Evolutionary conservation across 306 rosid species (phyloP).

Genomic region (apple (Malus domestica)): DNA sequence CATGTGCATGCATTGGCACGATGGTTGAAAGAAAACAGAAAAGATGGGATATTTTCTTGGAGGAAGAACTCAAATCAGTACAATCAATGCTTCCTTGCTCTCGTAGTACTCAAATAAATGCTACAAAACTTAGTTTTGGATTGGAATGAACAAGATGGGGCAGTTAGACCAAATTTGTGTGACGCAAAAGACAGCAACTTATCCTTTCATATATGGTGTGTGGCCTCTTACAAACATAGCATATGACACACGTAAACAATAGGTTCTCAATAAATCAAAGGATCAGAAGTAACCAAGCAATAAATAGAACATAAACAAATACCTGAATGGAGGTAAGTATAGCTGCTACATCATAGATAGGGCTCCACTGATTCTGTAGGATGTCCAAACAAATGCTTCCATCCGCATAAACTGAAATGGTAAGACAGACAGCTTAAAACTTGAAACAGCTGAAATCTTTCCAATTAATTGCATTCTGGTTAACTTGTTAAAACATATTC

Average conservation of each 20-base stretch:
- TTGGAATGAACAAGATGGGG: neutral
- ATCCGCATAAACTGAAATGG: conserved; percentile 85
- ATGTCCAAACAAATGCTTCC: conserved; percentile 98
- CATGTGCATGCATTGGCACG: neutral
- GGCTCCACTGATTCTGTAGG: conserved; percentile 97
- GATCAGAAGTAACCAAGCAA: conserved; percentile 7
- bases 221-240: neutral
- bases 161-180: neutral
- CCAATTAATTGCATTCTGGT: neutral
- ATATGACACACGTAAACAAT: neutral
- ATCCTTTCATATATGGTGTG: neutral
- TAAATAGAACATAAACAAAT: conserved; percentile 14
- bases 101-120: neutral
- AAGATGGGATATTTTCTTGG: neutral
- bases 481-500: neutral
- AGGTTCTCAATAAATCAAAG: neutral
- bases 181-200: neutral
- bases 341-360: conserved; percentile 95
- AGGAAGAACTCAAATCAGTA: neutral
- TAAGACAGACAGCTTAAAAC: conserved; percentile 15
- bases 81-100: neutral
- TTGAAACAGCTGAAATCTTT: neutral
- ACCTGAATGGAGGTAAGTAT: conserved; percentile 98
- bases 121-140: neutral
- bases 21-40: neutral